Evolutionary conservation across 805 yeast genomes (phyloP).

Genomic region (Diddensiella transvaalensis): DNA sequence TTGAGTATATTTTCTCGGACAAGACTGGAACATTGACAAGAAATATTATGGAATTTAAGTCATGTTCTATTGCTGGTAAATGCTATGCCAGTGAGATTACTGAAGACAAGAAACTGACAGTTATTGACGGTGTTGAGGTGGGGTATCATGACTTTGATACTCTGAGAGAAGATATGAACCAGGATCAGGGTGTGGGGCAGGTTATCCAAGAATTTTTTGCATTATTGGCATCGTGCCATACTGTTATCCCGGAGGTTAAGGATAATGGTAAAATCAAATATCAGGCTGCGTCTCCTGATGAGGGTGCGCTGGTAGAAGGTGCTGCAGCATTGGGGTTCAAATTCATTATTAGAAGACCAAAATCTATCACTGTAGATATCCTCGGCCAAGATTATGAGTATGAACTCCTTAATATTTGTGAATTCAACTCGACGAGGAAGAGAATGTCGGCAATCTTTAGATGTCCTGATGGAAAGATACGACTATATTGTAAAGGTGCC

Average conservation of each 20-base stretch:
- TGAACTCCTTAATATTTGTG: slow-evolving; percentile 86
- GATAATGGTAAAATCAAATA: slow-evolving; percentile 58
- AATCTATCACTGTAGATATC: slow-evolving; percentile 63
- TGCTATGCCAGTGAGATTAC: slow-evolving; percentile 88
- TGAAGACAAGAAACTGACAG: slow-evolving; percentile 74
- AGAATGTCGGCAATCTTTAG: slow-evolving; percentile 95
- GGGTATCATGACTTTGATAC: slow-evolving; percentile 74
- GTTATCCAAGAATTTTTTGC: slow-evolving; percentile 75
- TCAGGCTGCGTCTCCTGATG: slow-evolving; percentile 99
- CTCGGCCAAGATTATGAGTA: slow-evolving; percentile 54
- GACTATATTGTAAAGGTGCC: slow-evolving; percentile 94
- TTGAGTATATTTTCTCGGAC: slow-evolving; percentile 92
- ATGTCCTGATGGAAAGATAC: slow-evolving; percentile 88
- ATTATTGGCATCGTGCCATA: slow-evolving; percentile 87
- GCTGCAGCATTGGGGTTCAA: slow-evolving; percentile 85
- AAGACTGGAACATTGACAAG: slow-evolving; percentile 96
- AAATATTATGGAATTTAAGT: slow-evolving; percentile 94
- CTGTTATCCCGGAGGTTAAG: slow-evolving; percentile 88
- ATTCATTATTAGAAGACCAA: slow-evolving; percentile 82
- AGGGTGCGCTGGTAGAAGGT: slow-evolving; percentile 97
- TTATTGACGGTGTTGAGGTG: slow-evolving; percentile 73
- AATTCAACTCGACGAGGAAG: slow-evolving; percentile 94
- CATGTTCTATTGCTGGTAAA: slow-evolving; percentile 88
- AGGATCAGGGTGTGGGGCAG: slow-evolving; percentile 35
- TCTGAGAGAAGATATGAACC: slow-evolving; percentile 45